Conservation (phyloP, 495 filamentous ascomycete genomes). For the Aspergillus bertholletiae region DNA sequence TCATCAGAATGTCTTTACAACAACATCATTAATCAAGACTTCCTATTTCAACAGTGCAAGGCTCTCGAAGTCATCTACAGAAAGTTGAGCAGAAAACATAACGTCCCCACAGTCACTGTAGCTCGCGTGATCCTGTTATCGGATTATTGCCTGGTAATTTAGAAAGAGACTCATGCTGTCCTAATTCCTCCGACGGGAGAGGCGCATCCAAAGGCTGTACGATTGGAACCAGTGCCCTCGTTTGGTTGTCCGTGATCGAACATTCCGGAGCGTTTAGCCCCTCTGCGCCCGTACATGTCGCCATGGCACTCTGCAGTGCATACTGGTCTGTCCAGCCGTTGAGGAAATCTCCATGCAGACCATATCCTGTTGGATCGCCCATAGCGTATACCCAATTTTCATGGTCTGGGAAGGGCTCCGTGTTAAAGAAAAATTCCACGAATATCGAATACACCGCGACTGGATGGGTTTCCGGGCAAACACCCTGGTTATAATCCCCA, state of each 20-base stretch:
- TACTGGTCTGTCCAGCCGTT: conserved; percentile 20
- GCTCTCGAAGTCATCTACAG: neutral
- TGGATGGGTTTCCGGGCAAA: conserved; percentile 46
- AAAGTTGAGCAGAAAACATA: neutral
- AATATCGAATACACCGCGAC: conserved; percentile 61
- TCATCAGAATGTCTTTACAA: neutral
- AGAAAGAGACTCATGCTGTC: conserved; percentile 12
- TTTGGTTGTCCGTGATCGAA: conserved; percentile 15
- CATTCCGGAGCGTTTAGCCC: conserved; percentile 11
- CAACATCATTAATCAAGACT: neutral
- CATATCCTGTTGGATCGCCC: conserved; percentile 25
- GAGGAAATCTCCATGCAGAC: conserved; percentile 27
- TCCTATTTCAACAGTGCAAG: neutral
- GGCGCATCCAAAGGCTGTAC: conserved; percentile 6
- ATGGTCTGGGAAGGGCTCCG: conserved; percentile 45
- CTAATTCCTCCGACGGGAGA: conserved; percentile 14
- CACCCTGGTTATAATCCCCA: conserved; percentile 24
- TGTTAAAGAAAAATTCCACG: conserved; percentile 65
- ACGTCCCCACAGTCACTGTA: neutral
- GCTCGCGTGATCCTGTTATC: conserved; percentile 1
- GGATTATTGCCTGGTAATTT: conserved; percentile 16
- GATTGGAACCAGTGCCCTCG: conserved; percentile 2
- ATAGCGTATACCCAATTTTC: conserved; percentile 20
- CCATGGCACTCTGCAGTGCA: conserved; percentile 12
- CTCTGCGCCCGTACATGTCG: conserved; percentile 15